Percentiles rank a stretch among this genome's conserved stretches.
Conservation (phyloP, 768 basidiomycete genomes). For the Leccinum rimulosum region DNA sequence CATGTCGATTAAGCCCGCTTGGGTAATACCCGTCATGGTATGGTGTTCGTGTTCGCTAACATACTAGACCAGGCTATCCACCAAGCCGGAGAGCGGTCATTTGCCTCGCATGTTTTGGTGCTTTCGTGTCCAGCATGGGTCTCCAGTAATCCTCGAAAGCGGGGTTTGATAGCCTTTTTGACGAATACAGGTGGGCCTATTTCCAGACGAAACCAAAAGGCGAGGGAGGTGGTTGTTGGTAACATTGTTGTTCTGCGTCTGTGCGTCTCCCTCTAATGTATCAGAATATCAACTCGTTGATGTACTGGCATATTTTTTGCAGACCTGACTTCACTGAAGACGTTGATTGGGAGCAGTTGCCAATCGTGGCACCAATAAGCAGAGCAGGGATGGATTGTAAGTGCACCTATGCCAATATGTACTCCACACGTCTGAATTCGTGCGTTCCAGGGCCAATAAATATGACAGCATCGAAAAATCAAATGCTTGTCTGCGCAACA, state of each 20-base stretch:
- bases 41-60: slow-evolving; percentile 5
- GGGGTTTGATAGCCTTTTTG: slow-evolving; percentile 46
- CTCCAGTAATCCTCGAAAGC: slow-evolving; percentile 29
- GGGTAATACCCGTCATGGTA: slow-evolving; percentile 35
- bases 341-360: slow-evolving; percentile 46
- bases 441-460: slow-evolving; percentile 52
- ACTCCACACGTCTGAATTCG: not conserved
- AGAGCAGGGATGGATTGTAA: slow-evolving; percentile 51
- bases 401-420: slow-evolving; percentile 14
- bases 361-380: slow-evolving; percentile 43
- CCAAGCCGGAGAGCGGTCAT: slow-evolving; percentile 37
- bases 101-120: slow-evolving; percentile 44
- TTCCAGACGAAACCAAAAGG: slow-evolving; percentile 29
- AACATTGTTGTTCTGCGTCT: slow-evolving; percentile 48
- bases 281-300: not conserved
- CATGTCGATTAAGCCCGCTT: slow-evolving; percentile 26
- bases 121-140: slow-evolving; percentile 40
- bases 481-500: slow-evolving; percentile 50
- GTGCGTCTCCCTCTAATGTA: slow-evolving; percentile 33
- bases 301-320: not conserved
- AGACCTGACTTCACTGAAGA: slow-evolving; percentile 56
- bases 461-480: slow-evolving; percentile 57
- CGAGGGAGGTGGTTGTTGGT: slow-evolving; percentile 47
- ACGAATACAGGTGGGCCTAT: slow-evolving; percentile 46
- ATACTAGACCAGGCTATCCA: slow-evolving; percentile 14